phyloP scores from a whole-genome alignment of 371 early-diverging fungal genomes.

The Mucor ambiguus region DNA sequence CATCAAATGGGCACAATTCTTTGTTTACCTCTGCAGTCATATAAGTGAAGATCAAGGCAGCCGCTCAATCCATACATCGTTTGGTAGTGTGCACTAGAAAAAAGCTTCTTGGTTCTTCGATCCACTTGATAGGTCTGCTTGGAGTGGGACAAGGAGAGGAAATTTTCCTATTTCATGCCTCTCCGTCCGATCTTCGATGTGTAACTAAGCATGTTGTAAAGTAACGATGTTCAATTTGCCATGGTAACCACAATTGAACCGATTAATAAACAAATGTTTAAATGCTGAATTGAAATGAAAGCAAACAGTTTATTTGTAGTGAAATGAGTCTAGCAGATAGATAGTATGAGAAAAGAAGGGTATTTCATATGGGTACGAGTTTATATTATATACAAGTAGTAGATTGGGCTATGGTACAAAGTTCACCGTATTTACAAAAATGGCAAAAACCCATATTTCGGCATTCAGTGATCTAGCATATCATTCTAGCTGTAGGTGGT shows the following conservation, averaged over 20 bases:
- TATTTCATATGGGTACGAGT: neutral
- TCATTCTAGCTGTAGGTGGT: constrained; percentile 2
- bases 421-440: constrained; percentile 7
- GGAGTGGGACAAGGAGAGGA: neutral
- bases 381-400: neutral
- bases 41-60: neutral
- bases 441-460: constrained; percentile 1
- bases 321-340: neutral
- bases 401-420: neutral
- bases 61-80: neutral
- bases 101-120: neutral
- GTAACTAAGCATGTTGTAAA: neutral
- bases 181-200: neutral
- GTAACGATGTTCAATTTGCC: neutral
- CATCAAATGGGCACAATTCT: too few species aligned
- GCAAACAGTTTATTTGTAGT: neutral
- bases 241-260: neutral
- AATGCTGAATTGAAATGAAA: neutral
- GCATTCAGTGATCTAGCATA: constrained; percentile 1
- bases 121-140: neutral
- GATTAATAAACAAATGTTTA: neutral
- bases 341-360: neutral
- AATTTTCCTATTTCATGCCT: neutral
- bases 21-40: too few species aligned
- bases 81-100: neutral